phyloP scores from a whole-genome alignment of 805 yeast species.

The Saccharomyces mikatae region DNA sequence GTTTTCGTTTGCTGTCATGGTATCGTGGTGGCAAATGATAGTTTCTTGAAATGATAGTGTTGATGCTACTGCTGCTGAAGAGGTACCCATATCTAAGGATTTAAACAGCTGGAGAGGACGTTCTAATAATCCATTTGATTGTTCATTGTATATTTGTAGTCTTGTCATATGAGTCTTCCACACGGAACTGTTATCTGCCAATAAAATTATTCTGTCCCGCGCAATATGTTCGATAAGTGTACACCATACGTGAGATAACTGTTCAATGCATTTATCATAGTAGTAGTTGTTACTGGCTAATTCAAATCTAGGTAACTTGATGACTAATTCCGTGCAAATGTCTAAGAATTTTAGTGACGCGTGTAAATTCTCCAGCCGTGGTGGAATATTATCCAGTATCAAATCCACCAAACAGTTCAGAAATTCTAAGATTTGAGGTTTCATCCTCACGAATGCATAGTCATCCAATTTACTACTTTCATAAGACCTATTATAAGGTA shows the following conservation, averaged over 20 bases:
- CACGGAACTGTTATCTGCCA: conserved; percentile 13
- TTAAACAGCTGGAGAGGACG: conserved; percentile 23
- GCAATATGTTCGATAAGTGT: conserved; percentile 24
- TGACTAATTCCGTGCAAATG: conserved; percentile 23
- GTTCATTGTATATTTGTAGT: conserved; percentile 19
- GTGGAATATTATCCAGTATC: conserved; percentile 27
- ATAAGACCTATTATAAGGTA: conserved; percentile 25
- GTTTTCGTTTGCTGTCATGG: not conserved
- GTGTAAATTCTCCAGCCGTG: conserved; percentile 20
- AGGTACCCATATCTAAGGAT: conserved; percentile 10
- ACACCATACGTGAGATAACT: conserved; percentile 28
- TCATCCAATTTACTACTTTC: conserved; percentile 21
- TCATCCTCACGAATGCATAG: conserved; percentile 31
- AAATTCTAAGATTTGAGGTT: conserved; percentile 26
- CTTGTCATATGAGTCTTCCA: conserved; percentile 16
- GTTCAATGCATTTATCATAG: conserved; percentile 31
- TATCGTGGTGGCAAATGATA: not conserved
- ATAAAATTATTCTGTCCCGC: conserved; percentile 13
- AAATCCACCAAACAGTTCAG: conserved; percentile 30
- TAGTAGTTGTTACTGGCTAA: conserved; percentile 31
- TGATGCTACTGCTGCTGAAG: conserved; percentile 1
- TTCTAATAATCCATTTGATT: conserved; percentile 17
- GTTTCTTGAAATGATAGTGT: not conserved
- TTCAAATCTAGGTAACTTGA: conserved; percentile 26
- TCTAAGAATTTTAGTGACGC: conserved; percentile 26